phyloP scores from a whole-genome alignment of 169 alveolate species.

The Plasmodium billcollinsi region DNA sequence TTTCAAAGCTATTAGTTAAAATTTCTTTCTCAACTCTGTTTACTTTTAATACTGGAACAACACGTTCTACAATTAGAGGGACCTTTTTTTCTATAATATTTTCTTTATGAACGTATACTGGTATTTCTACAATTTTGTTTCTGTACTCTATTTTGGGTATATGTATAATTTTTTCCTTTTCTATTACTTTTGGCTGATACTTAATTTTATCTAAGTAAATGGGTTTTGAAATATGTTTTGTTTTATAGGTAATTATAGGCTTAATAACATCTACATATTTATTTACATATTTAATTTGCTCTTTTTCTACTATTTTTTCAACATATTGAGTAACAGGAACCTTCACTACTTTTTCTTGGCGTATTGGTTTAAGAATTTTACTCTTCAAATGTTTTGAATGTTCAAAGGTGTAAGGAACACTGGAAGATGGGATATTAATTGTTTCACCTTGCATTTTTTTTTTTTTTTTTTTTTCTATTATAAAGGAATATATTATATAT shows the following conservation, averaged over 20 bases:
- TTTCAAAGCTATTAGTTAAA: slow-evolving; percentile 38
- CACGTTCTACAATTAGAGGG: slow-evolving; percentile 68
- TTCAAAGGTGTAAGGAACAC: slow-evolving; percentile 58
- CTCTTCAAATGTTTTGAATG: slow-evolving; percentile 60
- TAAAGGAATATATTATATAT: slow-evolving; percentile 3
- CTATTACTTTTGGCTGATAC: slow-evolving; percentile 62
- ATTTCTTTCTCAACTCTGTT: slow-evolving; percentile 55
- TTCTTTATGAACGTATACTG: slow-evolving; percentile 70
- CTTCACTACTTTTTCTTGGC: slow-evolving; percentile 69
- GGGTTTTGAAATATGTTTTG: slow-evolving; percentile 70
- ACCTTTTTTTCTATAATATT: slow-evolving; percentile 72
- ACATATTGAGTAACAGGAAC: slow-evolving; percentile 75
- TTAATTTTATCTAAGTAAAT: slow-evolving; percentile 74
- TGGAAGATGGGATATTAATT: slow-evolving; percentile 6
- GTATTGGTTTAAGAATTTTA: slow-evolving; percentile 73
- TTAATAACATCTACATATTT: slow-evolving; percentile 72
- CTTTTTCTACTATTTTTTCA: slow-evolving; percentile 71
- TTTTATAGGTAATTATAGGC: slow-evolving; percentile 72
- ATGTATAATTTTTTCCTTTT: slow-evolving; percentile 71
- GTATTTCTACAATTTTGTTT: slow-evolving; percentile 75
- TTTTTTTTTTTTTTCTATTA: slow-evolving; percentile 13
- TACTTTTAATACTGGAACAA: slow-evolving; percentile 62
- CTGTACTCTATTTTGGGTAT: slow-evolving; percentile 75
- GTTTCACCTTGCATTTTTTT: slow-evolving; percentile 37
- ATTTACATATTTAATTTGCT: slow-evolving; percentile 67